Conservation (phyloP, 345 rosid genomes). For the Geranium rotundifolium region DNA sequence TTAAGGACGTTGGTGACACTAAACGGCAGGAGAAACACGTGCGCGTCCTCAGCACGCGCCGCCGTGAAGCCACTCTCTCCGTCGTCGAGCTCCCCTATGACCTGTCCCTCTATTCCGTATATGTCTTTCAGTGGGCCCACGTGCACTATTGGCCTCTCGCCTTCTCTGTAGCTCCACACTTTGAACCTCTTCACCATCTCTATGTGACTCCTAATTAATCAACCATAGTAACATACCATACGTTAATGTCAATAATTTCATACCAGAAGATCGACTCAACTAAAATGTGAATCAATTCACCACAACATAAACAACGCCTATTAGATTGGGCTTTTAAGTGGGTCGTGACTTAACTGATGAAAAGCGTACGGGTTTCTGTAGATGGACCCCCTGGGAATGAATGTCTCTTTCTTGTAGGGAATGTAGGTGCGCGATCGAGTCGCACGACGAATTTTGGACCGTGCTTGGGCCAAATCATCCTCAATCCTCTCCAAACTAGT, state of each 20-base stretch:
- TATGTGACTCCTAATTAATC: constrained; percentile 37
- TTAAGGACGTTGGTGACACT: constrained; percentile 28
- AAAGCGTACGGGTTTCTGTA: constrained; percentile 49
- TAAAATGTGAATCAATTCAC: too few species aligned
- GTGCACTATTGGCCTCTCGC: constrained; percentile 45
- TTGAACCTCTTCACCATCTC: constrained; percentile 52
- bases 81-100: constrained; percentile 44
- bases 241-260: background rate
- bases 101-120: constrained; percentile 50
- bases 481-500: constrained; percentile 22
- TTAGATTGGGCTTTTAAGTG: too few species aligned
- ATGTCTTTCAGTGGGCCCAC: constrained; percentile 34
- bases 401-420: constrained; percentile 22
- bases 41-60: constrained; percentile 38
- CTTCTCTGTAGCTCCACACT: constrained; percentile 51
- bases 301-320: too few species aligned
- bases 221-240: background rate
- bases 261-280: background rate
- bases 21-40: constrained; percentile 39
- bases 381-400: constrained; percentile 36
- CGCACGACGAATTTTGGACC: constrained; percentile 38
- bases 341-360: constrained; percentile 42
- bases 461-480: constrained; percentile 29
- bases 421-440: constrained; percentile 20
- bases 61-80: constrained; percentile 26